Evolutionary conservation across 108 stramenopile species (phyloP).

Genomic region (Seminavis robusta): DNA sequence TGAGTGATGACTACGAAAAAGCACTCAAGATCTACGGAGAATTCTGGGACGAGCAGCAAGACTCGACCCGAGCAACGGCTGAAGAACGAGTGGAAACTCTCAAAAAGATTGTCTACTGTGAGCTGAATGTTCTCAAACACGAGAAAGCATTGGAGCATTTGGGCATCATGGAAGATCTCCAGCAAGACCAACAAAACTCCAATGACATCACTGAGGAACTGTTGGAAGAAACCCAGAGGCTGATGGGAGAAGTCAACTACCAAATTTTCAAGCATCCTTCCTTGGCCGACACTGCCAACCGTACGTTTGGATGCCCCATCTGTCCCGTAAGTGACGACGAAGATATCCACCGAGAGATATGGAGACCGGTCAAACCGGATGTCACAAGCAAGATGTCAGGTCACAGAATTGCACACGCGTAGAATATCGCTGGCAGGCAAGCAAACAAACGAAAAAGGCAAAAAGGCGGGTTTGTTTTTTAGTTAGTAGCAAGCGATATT

Average conservation of each 20-base stretch:
- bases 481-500: too few species aligned
- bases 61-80: neutral
- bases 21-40: constrained; percentile 19
- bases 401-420: constrained; percentile 55
- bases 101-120: constrained; percentile 37
- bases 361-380: constrained; percentile 41
- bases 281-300: constrained; percentile 27
- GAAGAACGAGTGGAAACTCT: constrained; percentile 37
- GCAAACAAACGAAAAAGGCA: too few species aligned
- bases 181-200: constrained; percentile 11
- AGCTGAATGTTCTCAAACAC: constrained; percentile 26
- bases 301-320: constrained; percentile 17
- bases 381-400: constrained; percentile 67
- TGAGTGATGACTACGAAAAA: constrained; percentile 22
- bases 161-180: constrained; percentile 34
- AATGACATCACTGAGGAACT: constrained; percentile 8
- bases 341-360: constrained; percentile 21
- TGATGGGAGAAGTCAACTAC: constrained; percentile 61
- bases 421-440: too few species aligned
- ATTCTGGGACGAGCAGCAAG: constrained; percentile 5
- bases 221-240: constrained; percentile 27
- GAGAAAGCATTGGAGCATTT: constrained; percentile 38
- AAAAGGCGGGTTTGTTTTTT: too few species aligned
- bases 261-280: constrained; percentile 53
- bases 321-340: constrained; percentile 24